Evolutionary conservation across 1,139 yeast genomes (phyloP), one percentile per base, ranked within the genome.

Genomic region (Candida glucosophila): DNA sequence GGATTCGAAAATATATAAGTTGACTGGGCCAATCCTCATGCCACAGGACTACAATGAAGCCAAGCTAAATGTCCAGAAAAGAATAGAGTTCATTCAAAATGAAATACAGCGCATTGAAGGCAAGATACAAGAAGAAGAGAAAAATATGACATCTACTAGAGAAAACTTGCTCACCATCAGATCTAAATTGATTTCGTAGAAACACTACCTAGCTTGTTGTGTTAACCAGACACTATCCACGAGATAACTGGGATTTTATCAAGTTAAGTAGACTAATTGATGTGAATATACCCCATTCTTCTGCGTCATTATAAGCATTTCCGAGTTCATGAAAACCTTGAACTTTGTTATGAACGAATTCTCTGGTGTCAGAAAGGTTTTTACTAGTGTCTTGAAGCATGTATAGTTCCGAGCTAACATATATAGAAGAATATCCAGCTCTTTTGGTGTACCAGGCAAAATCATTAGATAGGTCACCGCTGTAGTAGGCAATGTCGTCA

Each of bases 401-500:
- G 56, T 71, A 83, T 35, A 85, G 56, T 48, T 90, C 96, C 20
- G 77, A 49, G 18, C 78, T 66, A 1, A 81, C 80, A 46, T 81
- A 85, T 4, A 81, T 68, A 1, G 80, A 63, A 12, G 85, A 67
- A 15, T 88, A 49, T 5, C 82, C 68, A 15, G 77, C 58, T 37
- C 97, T 63, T 47, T 86, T 82, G n/a, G 93, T 61, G 49, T 90
- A 90, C 98, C 98, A 90, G 3, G 83, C 78, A 49, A 82, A 77
- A 49, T 85, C 95, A 33, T 78, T 72, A n/a, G 92, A 73, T 28
- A 63, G 55, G 46, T 88, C 96, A 3, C 88, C 92, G 0, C 94
- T 75, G 39, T 74, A 74, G 50, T 58, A 85, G 27, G 85, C 73
- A 35, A 90, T 65, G 46, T 90, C 97, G 50, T 90, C 96, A 11